Base-by-base conservation (phyloP, 2,329 filamentous ascomycete genomes). In the Phialophora tarda region DNA sequence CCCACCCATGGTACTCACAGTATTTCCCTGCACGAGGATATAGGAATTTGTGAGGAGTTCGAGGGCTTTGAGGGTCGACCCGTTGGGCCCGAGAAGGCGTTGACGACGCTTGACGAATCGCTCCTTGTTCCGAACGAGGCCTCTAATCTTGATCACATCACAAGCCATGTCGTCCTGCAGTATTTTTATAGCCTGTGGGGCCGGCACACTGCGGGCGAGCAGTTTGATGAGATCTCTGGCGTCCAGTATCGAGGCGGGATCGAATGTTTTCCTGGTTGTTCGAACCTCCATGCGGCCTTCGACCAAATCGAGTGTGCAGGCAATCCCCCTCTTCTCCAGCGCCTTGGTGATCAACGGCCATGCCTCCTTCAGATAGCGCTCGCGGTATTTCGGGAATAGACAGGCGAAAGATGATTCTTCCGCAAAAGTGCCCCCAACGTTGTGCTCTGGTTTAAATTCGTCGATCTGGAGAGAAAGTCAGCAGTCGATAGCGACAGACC, bases 221-320 rank as follows among this genome's bases (percentile, higher is more conserved):
- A 99, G 83, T 77, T 97, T 97, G 77, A 99, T 95, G 69, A 99
- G 83, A 77, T 99, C 95, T 71, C 95, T 88, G 17, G 94, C 93
- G 73, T 97, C 97, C 63, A 99, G 85, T 65, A 99, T 96, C 4
- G 93, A 87, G 5, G 93, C 93, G 7, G 95, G 95, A 76, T 99
- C 95, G 77, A 85, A 96, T 2, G 93, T 96, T 78, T 93, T 93
- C 74, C 91, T 85, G 7, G 94, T 98, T 26, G 95, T 98, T 80
- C 94, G 96, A 71, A 98, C 94, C 0, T 91, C 93, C 94, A 98
- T 98, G 77, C 89, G 92, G 76, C 95, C 95, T 78, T 98, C 93
- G 4, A 98, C 91, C 77, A 99, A 84, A 82, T 99, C 94, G 28
- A 99, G 87, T 8, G 91, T 93, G 77, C 94, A 97, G 51, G 91